Evolutionary conservation across 257 asterid genomes (phyloP), one percentile per base, ranked within the genome.

Genomic region (Asclepias syriaca): DNA sequence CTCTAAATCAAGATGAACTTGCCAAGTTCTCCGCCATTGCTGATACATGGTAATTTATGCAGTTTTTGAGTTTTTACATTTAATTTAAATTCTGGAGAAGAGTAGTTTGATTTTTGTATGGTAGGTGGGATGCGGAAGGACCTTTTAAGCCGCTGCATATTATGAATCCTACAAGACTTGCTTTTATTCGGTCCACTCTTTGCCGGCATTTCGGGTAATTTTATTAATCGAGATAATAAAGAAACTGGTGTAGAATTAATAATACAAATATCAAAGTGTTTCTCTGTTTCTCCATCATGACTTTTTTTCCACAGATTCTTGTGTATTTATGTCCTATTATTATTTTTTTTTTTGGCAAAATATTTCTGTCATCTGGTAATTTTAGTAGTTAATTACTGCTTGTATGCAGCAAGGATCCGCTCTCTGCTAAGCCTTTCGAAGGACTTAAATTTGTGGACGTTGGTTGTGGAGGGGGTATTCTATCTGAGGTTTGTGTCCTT

Each of bases 71-170:
- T 18, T 0, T 1, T 16, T 66, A 65, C n/a, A 37, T 3, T 12
- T 19, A 49, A 43, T 9, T 71, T 50, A 72, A 60, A 40, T 0
- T 19, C 34, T 34, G 22, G 6, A 22, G 24, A 37, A 48, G 40
- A 67, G n/a, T 63, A 37, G n/a, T 71, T 71, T 21, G 19, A 53
- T 32, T 59, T 49, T 22, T 58, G 5, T 29, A 65, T 60, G n/a
- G 66, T 68, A 95, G 97, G 99, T 95, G 99, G 99, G 92, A 95
- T 81, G 88, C 92, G 9, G 96, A 95, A 74, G 99, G 99, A 14
- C 99, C 99, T 51, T 92, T 88, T 74, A 95, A 90, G 87, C 92
- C 97, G 72, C 69, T 95, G 82, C 99, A 92, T 80, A 82, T 50
- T 59, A 87, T 95, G 92, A 95, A 95, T 72, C 99, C 96, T 56